These are phyloP conservation scores for Yamadazyma sp. DNA, from an alignment of 1,139 yeast species.

Conservation along the genomic window DNA sequence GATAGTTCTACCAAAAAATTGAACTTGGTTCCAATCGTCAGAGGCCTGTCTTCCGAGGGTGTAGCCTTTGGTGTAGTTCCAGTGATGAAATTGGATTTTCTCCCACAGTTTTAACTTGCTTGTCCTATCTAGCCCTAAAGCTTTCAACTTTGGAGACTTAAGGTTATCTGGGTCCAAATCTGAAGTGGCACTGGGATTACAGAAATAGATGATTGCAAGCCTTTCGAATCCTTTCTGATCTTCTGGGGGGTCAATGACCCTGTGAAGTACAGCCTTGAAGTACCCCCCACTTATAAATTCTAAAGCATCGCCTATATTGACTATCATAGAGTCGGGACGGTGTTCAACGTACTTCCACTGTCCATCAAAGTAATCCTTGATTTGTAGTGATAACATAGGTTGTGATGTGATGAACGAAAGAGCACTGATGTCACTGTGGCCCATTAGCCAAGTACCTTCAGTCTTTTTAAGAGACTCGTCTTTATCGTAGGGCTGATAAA, in stretches of 20 bases:
- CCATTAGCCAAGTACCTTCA: constrained; percentile 46
- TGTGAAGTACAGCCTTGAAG: constrained; percentile 47
- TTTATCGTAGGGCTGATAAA: constrained; percentile 36
- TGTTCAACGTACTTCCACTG: constrained; percentile 52
- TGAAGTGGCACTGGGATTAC: constrained; percentile 32
- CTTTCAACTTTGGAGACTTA: constrained; percentile 28
- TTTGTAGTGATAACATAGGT: constrained; percentile 51
- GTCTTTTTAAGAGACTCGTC: constrained; percentile 18
- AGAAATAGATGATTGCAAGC: constrained; percentile 45
- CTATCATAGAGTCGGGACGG: constrained; percentile 44
- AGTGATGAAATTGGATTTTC: constrained; percentile 28
- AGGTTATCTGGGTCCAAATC: constrained; percentile 37
- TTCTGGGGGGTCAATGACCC: constrained; percentile 47
- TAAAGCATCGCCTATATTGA: constrained; percentile 50
- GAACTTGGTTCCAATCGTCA: constrained; percentile 31
- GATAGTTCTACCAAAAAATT: constrained; percentile 32
- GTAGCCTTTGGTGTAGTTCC: constrained; percentile 41
- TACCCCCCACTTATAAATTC: constrained; percentile 51
- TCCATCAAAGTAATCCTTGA: constrained; percentile 45
- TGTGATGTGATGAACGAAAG: constrained; percentile 50
- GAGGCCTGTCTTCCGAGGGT: constrained; percentile 34
- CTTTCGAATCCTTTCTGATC: constrained; percentile 40
- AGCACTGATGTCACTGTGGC: constrained; percentile 51
- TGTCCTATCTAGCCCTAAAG: constrained; percentile 25
- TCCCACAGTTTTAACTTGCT: constrained; percentile 29